Evolutionary conservation across 1,284 basidiomycete genomes (phyloP), one percentile per base, ranked within the genome.

Genomic region (Moesziomyces antarcticus): DNA sequence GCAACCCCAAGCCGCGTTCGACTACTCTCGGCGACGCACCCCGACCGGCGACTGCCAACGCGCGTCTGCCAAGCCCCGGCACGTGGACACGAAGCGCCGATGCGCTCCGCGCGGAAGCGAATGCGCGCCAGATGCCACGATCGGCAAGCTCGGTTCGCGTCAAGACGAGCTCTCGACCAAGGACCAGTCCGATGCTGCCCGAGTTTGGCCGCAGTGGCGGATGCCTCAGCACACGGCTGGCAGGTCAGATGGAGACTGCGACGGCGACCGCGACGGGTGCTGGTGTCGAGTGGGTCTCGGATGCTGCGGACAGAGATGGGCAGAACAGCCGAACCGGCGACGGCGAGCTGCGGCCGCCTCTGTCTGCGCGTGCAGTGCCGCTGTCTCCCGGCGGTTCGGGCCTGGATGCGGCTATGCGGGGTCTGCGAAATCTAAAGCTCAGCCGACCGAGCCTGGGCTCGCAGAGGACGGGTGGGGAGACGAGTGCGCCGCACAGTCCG

Each of bases 1-100:
- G 56, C 33, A 24, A 33, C 5, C 47, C 43, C 7, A 61, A 50
- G 58, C 16, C 25, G 18, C 47, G 52, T 9, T 27, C 60, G 22
- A 45, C 56, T 14, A 45, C 46, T 8, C 41, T 50, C 24, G 35
- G 50, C 21, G 59, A 43, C 5, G 24, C 33, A 24, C 22, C 25
- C 30, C 60, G 66, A 49, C 66, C 66, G 16, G 37, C 60, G 3
- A 69, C 66, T 13, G 66, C 66, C 20, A 59, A 48, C 25, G 59
- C 60, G 4, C 52, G 43, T 10, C 35, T 68, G 18, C 48, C 53
- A n/a, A 54, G 30, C 20, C 18, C 30, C 18, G 8, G 43, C 5
- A 22, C 46, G 5, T 41, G 52, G 11, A 37, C 41, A 7, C n/a
- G 51, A 13, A 25, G 21, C 10, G 27, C 13, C 3, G 37, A 21